Base-by-base conservation (phyloP, 2,329 filamentous ascomycete genomes). In the Cytospora piceae region DNA sequence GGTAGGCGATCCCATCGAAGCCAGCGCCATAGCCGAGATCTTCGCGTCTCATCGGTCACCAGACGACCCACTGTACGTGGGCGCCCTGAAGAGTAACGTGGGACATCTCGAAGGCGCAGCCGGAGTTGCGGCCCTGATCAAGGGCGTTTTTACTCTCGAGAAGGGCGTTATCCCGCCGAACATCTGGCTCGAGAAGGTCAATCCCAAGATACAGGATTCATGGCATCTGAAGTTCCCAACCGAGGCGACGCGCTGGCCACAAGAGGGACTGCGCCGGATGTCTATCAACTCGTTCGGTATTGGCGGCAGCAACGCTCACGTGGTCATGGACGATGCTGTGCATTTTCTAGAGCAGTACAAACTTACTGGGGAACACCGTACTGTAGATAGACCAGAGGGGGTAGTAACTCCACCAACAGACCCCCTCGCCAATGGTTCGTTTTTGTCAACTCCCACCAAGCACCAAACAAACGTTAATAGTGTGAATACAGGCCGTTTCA, bases 1-100 rank as follows among this genome's bases (percentile, higher is more conserved):
- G 12, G 60, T 66, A 9, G 66, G 66, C n/a, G 66, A 68, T 66
- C 0, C 79, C 73, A 1, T 87, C 81, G 64, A 68, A 80, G 86
- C 59, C 84, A 87, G 70, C 85, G 83, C 46, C 83, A 84, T 69
- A 85, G 63, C 56, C 9, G 56, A 60, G 14, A 49, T 61, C 15
- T 64, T 64, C 17, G 56, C 56, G 34, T 17, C 56, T 32, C 49
- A 64, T 46, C 63, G 60, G 22, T 66, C 68, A 4, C 58, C 63
- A n/a, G 63, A 62, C 1, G 46, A 57, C 20, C 63, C 63, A n/a
- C 61, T 70, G 12, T 67, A 63, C 14, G 67, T 74, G 7, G 72
- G 71, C 15, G 70, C 72, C 11, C 55, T 73, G 5, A 74, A 74
- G 63, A 70, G 69, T n/a, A 73, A 72, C 64, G 66, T 74, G 12